A percentile compares a stretch with the other conserved stretches of the same genome.
These are phyloP conservation scores for Epichloe gansuensis DNA, from an alignment of 2,329 filamentous ascomycete genomes.

Conservation along the genomic window DNA sequence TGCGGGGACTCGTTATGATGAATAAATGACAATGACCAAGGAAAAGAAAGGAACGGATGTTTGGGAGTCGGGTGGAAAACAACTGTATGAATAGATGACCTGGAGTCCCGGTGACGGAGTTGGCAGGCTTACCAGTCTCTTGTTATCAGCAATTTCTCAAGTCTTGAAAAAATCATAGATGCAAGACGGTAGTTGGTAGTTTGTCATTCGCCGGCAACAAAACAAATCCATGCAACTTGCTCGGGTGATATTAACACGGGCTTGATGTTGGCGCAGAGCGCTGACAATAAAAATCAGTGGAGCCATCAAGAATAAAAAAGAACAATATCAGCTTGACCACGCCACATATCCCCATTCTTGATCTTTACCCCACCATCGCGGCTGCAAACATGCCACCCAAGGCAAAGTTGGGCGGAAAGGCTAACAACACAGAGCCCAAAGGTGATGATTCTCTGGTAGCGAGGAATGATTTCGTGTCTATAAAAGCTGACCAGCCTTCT, in stretches of 20 bases:
- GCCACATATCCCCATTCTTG: slow-evolving; percentile 1
- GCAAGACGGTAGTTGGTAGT: too few species aligned
- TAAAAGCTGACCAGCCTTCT: background rate
- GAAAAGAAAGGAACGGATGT: background rate
- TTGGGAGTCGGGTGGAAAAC: background rate
- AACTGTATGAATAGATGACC: background rate
- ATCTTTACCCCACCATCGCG: slow-evolving; percentile 9
- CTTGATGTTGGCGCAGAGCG: background rate
- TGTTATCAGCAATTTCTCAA: too few species aligned
- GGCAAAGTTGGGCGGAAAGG: slow-evolving; percentile 11
- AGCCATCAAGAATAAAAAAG: slow-evolving; percentile 7
- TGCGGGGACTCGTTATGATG: background rate
- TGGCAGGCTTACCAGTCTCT: background rate
- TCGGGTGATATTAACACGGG: too few species aligned
- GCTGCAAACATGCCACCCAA: slow-evolving; percentile 14
- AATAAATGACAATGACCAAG: slow-evolving; percentile 6
- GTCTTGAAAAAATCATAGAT: too few species aligned
- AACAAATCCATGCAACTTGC: too few species aligned
- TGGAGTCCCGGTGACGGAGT: background rate
- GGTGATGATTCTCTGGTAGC: slow-evolving; percentile 6
- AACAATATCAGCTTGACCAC: background rate
- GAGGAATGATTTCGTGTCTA: background rate
- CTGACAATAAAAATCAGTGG: slow-evolving; percentile 1
- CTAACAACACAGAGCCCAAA: slow-evolving; percentile 12
- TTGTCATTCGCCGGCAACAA: too few species aligned